Evolutionary conservation across 345 rosid species (phyloP), one percentile per base, ranked within the genome.

Genomic region (Salix dunnii): DNA sequence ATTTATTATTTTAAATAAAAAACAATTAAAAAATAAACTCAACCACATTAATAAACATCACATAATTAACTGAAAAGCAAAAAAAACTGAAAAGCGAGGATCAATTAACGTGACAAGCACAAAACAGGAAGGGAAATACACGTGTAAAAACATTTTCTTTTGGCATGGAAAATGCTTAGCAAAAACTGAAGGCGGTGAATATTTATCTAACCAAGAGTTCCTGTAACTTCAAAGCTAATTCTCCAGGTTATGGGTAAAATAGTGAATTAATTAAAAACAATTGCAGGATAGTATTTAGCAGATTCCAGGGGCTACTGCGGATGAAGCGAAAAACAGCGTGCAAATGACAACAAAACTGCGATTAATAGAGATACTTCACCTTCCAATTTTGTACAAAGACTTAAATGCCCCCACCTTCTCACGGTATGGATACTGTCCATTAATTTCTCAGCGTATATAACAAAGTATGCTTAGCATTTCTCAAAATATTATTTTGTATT

Each of bases 281-380:
- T 12, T 46, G 17, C 2, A 14, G 49, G 17, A 46, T 46, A 17
- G 40, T 31, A 35, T 30, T 12, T 58, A 3, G 6, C 21, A 51
- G 16, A 31, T 75, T 53, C 49, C 68, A 75, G 20, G 72, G 71
- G 61, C 9, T 49, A 77, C 74, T 66, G 82, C 81, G 81, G 77
- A 83, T 72, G 79, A 67, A 74, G 55, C 53, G 35, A 65, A 40
- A 18, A 7, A 48, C 77, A 40, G 48, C 28, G 66, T 55, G 79
- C 78, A 58, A 72, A 60, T 20, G 63, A 76, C 78, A 68, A 18
- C 73, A 36, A 46, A 71, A 30, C 81, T 43, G 31, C 58, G 48
- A 61, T 14, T 61, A 77, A 77, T 48, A 71, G 76, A 36, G 81
- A 67, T 51, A 27, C 81, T 67, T 74, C 16, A 61, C 74, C 83